Conservation (phyloP, 306 rosid species). For the Sphenostylis stenocarpa region DNA sequence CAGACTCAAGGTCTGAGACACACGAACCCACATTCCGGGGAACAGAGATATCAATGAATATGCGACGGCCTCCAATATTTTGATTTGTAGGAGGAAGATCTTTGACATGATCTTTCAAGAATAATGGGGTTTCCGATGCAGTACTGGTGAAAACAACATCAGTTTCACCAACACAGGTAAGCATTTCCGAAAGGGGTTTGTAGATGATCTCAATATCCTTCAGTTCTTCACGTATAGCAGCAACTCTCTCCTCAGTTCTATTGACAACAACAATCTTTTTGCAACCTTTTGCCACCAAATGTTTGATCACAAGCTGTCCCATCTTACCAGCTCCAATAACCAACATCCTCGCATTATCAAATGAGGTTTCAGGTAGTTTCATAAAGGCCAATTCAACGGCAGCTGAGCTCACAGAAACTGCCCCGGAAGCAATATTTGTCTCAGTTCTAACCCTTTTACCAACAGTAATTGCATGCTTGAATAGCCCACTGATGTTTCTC, state of each 20-base stretch:
- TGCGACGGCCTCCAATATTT: constrained; percentile 70
- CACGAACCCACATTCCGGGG: constrained; percentile 95
- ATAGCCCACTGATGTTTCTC: constrained; percentile 89
- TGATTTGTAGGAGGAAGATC: constrained; percentile 69
- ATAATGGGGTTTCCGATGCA: constrained; percentile 85
- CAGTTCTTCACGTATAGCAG: constrained; percentile 72
- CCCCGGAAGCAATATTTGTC: constrained; percentile 96
- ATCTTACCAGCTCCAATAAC: constrained; percentile 97
- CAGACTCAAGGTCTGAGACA: constrained; percentile 65
- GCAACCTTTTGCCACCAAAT: constrained; percentile 94
- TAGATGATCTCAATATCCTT: constrained; percentile 75
- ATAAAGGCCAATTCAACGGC: constrained; percentile 91
- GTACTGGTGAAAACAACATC: constrained; percentile 82
- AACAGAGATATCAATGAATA: constrained; percentile 87
- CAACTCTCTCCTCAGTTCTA: constrained; percentile 86
- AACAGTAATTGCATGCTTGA: constrained; percentile 97
- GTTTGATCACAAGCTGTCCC: constrained; percentile 98
- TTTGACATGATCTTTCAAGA: constrained; percentile 68
- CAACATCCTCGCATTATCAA: constrained; percentile 69
- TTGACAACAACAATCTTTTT: constrained; percentile 85
- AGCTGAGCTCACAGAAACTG: constrained; percentile 98
- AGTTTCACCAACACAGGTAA: constrained; percentile 67
- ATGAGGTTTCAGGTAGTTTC: constrained; percentile 82
- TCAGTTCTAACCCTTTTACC: constrained; percentile 98
- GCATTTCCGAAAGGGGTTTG: constrained; percentile 88